These are phyloP conservation scores for Pseudocercospora eumusae DNA, from an alignment of 2,329 filamentous ascomycete species.

Conservation along the genomic window DNA sequence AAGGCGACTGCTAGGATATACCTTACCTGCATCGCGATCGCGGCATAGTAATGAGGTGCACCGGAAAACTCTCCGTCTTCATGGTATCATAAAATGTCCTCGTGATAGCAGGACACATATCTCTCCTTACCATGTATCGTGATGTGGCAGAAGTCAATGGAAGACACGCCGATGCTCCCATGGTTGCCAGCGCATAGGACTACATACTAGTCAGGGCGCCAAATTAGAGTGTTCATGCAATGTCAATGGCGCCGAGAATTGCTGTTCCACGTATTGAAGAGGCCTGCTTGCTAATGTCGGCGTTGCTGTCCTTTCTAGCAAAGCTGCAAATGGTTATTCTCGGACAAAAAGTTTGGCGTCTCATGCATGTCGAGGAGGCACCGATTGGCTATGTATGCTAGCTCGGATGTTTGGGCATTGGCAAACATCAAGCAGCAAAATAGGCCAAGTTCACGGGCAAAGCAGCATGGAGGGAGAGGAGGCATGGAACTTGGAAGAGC, in stretches of 20 bases:
- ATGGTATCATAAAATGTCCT: background rate
- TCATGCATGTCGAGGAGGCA: background rate
- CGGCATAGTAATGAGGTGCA: background rate
- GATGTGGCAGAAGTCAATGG: slow-evolving; percentile 4
- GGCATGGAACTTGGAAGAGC: too few relatives aligned
- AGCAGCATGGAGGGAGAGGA: background rate
- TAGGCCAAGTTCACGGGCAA: background rate
- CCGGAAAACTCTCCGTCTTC: background rate
- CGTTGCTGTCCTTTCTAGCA: background rate
- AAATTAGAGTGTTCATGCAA: slow-evolving; percentile 7
- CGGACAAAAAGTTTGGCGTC: background rate
- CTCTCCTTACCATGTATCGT: background rate
- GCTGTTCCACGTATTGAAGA: slow-evolving; percentile 8
- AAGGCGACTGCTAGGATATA: background rate
- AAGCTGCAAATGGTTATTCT: background rate
- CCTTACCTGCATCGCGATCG: background rate
- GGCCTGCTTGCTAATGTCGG: slow-evolving; percentile 4
- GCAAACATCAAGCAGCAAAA: background rate
- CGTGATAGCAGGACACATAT: background rate
- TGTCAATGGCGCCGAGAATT: background rate
- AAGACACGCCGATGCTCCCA: background rate
- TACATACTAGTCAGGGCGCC: slow-evolving; percentile 2
- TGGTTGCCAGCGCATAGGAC: slow-evolving; percentile 8
- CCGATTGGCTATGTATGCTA: slow-evolving; percentile 3
- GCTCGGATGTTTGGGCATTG: background rate